Percentiles rank a stretch among this genome's conserved stretches.
Conservation (phyloP, 257 asterid species). For the Dorcoceras hygrometricum region DNA sequence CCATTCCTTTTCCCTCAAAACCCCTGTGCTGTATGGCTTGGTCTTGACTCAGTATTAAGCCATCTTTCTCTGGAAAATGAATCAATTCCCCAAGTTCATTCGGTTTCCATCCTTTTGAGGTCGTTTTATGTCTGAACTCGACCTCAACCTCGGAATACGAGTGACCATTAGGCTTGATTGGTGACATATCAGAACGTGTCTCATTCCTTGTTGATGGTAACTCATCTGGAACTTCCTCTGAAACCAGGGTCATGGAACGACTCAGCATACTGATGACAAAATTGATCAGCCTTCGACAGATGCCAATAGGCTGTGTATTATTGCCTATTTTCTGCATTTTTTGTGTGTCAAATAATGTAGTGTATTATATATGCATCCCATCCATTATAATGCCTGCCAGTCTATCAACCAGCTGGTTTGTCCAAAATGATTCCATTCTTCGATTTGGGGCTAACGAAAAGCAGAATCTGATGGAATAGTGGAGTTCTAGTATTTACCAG, state of each 20-base stretch:
- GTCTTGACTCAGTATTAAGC: not conserved
- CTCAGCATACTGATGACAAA: not conserved
- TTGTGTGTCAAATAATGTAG: not conserved
- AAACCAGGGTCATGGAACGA: not conserved
- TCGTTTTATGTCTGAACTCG: not conserved
- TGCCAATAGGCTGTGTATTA: not conserved
- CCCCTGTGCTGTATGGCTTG: not conserved
- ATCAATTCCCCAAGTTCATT: not conserved
- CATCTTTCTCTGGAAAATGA: conserved; percentile 3
- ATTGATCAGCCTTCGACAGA: not conserved
- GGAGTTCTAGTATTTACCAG: not conserved
- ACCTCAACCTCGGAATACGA: conserved; percentile 20
- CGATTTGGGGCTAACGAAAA: conserved; percentile 17
- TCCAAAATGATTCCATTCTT: conserved; percentile 14
- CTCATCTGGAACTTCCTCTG: not conserved
- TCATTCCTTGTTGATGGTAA: not conserved
- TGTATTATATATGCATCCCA: not conserved
- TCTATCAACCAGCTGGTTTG: not conserved
- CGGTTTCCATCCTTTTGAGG: not conserved
- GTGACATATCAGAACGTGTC: not conserved
- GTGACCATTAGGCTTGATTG: not conserved
- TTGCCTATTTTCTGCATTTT: conserved; percentile 24
- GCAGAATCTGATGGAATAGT: conserved; percentile 3
- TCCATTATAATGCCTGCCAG: not conserved
- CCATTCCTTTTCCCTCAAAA: not conserved